Conservation (phyloP, 2,329 filamentous ascomycete genomes). For the Apiospora saccharicola region DNA sequence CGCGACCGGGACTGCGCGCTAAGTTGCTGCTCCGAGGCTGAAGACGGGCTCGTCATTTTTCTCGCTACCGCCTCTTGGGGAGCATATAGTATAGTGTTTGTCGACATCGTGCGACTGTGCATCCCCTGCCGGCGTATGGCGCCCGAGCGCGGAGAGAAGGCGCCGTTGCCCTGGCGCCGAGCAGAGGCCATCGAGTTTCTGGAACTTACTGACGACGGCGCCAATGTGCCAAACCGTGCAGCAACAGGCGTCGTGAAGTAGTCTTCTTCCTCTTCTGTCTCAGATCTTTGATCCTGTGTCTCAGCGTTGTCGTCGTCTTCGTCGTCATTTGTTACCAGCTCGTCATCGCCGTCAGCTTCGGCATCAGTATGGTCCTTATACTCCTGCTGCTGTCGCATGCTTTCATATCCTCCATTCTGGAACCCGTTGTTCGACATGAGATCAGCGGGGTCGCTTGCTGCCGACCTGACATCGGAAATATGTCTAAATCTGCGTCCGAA, state of each 20-base stretch:
- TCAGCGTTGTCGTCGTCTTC: constrained; percentile 63
- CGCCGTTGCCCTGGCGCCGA: constrained; percentile 37
- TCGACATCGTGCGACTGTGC: constrained; percentile 79
- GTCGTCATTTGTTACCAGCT: constrained; percentile 83
- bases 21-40: constrained; percentile 45
- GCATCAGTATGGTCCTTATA: constrained; percentile 76
- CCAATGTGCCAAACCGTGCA: constrained; percentile 46
- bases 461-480: constrained; percentile 65
- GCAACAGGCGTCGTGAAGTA: constrained; percentile 63
- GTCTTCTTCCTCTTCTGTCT: constrained; percentile 50
- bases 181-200: constrained; percentile 30
- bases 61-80: constrained; percentile 59
- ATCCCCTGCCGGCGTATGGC: constrained; percentile 47
- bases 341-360: constrained; percentile 89
- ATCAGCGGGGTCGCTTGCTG: constrained; percentile 70
- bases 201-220: constrained; percentile 44
- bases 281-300: constrained; percentile 39
- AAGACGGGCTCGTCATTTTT: constrained; percentile 36
- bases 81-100: constrained; percentile 84
- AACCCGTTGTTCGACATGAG: constrained; percentile 56
- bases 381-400: constrained; percentile 51
- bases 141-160: constrained; percentile 43
- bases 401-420: constrained; percentile 31
- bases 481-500: constrained; percentile 54
- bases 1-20: constrained; percentile 41